Percentiles rank a stretch among this genome's conserved stretches.
phyloP scores from a whole-genome alignment of 306 rosid species.

The Macrotyloma uniflorum region DNA sequence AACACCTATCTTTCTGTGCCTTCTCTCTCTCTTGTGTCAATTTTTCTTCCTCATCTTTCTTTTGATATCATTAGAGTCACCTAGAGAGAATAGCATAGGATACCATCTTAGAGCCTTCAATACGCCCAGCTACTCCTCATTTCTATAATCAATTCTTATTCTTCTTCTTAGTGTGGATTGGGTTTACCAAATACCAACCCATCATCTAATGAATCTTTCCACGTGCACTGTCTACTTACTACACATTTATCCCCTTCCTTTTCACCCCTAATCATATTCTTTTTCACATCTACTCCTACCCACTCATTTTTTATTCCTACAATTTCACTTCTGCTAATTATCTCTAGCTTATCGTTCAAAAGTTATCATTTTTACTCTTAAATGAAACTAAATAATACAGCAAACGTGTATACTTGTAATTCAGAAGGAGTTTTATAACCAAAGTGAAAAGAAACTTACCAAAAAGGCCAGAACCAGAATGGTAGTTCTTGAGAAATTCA shows the following conservation, averaged over 20 bases:
- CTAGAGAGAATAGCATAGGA: conserved; percentile 57
- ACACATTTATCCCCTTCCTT: conserved; percentile 49
- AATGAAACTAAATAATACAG: background rate
- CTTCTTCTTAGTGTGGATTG: conserved; percentile 45
- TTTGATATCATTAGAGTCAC: conserved; percentile 15
- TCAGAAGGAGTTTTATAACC: background rate
- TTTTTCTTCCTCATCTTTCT: too few relatives aligned
- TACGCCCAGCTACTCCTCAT: conserved; percentile 52
- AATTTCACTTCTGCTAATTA: too few relatives aligned
- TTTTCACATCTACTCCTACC: too few relatives aligned
- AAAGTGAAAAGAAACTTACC: background rate
- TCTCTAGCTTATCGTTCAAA: too few relatives aligned
- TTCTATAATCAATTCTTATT: too few relatives aligned
- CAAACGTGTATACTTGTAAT: background rate
- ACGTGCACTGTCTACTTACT: conserved; percentile 64
- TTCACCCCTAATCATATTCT: too few relatives aligned
- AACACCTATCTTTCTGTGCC: conserved; percentile 45
- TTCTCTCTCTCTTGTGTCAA: background rate
- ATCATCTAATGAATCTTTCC: conserved; percentile 72
- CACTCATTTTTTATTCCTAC: too few relatives aligned
- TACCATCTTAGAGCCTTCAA: conserved; percentile 60
- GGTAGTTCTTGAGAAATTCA: background rate
- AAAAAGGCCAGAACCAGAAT: background rate
- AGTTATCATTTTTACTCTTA: too few relatives aligned
- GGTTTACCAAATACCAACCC: conserved; percentile 65